Evolutionary conservation across 2,329 filamentous ascomycete genomes (phyloP), one percentile per base, ranked within the genome.

Genomic region (Claviceps cyperi): DNA sequence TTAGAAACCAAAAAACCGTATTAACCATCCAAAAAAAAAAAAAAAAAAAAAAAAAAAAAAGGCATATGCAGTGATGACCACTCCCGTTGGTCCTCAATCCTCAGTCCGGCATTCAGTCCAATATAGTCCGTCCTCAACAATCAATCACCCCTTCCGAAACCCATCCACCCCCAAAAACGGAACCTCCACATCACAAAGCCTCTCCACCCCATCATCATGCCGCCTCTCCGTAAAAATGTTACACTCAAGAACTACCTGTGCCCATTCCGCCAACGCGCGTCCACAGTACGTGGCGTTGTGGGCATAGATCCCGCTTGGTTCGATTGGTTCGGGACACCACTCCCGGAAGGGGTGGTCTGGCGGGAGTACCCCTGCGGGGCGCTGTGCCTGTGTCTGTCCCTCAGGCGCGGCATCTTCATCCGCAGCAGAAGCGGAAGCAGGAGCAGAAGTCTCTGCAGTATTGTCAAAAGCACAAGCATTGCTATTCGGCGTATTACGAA

Each of bases 221-320:
- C 86, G 76, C 44, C 86, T 74, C 52, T 91, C 85, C 35, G 88
- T 79, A 64, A 91, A 92, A 59, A 80, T 86, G 66, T 90, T 87
- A 68, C 81, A 87, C 62, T 92, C 86, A 50, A 78, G 77, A 15
- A 89, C 79, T 19, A 91, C 77, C 17, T 86, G 69, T 19, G 75
- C 73, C 86, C 86, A 92, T 64, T 92, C 86, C 0, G 85, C 85
- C 43, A 92, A 71, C 0, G 86, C 82, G 19, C 84, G 75, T 1
- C 86, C 86, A 3, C 77, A 71, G 62, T 91, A 84, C 46, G 77
- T 77, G 8, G 73, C 69, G 24, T 72, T 72, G 44, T 67, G 65
- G 14, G 64, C 63, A 49, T 67, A 73, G 1, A 68, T 55, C 5
- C 74, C 74, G 1, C 57, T 60, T 0, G 77, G 77, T 55, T 73